A percentile compares a stretch with the other conserved stretches of the same genome.
These are phyloP conservation scores for Paecilomyces niveus DNA, from an alignment of 2,329 filamentous ascomycete species.

Conservation along the genomic window DNA sequence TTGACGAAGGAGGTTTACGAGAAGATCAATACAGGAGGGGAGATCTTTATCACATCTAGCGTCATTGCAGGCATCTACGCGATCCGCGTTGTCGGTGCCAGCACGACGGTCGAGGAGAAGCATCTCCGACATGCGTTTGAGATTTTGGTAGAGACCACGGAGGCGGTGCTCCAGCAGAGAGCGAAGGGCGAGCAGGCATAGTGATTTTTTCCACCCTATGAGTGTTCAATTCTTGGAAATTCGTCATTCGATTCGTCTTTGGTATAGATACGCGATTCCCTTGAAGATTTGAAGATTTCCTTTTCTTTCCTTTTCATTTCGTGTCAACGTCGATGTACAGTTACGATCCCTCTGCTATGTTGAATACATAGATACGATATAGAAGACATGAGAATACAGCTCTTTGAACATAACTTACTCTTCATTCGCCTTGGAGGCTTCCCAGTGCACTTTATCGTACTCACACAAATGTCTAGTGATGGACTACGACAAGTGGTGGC, in stretches of 20 bases:
- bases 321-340: not conserved
- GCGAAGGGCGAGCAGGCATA: not conserved
- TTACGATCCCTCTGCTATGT: not conserved
- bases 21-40: slow-evolving; percentile 61
- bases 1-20: slow-evolving; percentile 72
- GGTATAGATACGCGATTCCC: not conserved
- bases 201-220: not conserved
- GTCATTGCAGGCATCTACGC: slow-evolving; percentile 66
- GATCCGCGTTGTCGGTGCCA: slow-evolving; percentile 74
- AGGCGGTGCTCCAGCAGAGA: slow-evolving; percentile 39
- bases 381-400: not conserved
- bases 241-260: not conserved
- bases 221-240: not conserved
- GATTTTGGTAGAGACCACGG: slow-evolving; percentile 58
- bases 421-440: not conserved
- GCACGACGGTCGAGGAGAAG: slow-evolving; percentile 61
- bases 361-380: not conserved
- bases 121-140: slow-evolving; percentile 69
- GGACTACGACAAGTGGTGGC: not conserved
- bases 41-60: slow-evolving; percentile 76
- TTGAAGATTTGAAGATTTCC: not conserved
- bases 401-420: not conserved
- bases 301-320: not conserved
- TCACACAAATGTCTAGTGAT: no score
- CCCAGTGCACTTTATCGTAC: no score